Base-by-base conservation (phyloP, 2,329 filamentous ascomycete species). In the Cylindrodendrum hubeiense region DNA sequence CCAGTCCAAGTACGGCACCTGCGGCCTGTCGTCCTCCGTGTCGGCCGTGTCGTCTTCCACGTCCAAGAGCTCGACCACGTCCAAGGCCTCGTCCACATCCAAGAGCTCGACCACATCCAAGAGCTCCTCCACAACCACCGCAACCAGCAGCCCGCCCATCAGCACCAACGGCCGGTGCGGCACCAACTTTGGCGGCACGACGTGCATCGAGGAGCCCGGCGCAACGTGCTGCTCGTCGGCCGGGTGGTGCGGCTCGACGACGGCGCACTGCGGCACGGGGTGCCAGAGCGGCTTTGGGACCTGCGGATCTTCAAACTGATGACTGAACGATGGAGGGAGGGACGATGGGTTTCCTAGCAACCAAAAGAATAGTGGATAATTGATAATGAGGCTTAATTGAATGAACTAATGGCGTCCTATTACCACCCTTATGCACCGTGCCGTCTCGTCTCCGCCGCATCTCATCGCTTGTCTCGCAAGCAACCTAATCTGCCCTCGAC, bases 221-320 rank as follows among this genome's bases (percentile, higher is more conserved):
- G 70, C 66, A 26, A 70, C 66, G 4, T 79, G 77, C 63, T 79
- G 77, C 53, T 78, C 76, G 1, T 47, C 59, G n/a, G 54, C 52
- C 17, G 76, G 77, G 15, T 79, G 76, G 70, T 83, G 82, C 68
- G 81, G 83, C 44, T 73, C 71, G 21, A 78, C 78, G 2, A 73
- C 72, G n/a, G 79, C 78, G 37, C 79, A 83, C 64, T 84, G 81
- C 68, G 74, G 74, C 28, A 71, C 64, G 1, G 80, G 78, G 12
- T 84, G 82, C 65, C 81, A 83, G 67, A 63, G 72, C 8, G 70
- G 52, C 10, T 79, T 69, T 50, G 78, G 77, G 4, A 75, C 67
- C 2, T 78, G 77, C 37, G 66, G 37, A 3, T 52, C 43, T 8
- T 55, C 37, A 15, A 43, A 64, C 22, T 59, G 33, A 52, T 60